Conservation (phyloP, 75 land plant genomes). For the Selaginella tamariscina region DNA sequence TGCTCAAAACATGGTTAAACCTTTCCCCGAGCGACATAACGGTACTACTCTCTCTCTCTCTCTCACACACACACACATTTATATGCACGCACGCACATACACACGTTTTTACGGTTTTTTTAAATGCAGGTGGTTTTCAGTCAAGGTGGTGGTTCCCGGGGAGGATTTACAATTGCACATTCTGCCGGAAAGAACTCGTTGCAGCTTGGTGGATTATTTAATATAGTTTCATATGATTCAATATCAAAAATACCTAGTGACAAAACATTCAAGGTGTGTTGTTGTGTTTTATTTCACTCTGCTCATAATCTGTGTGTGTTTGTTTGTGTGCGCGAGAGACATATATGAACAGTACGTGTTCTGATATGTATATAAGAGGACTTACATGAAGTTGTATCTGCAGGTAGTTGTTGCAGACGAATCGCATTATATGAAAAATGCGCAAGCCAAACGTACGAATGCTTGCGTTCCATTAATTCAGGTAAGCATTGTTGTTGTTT, state of each 20-base stretch:
- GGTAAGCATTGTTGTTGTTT: conserved; percentile 22
- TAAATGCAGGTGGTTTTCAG: conserved; percentile 59
- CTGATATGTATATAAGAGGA: too few species aligned
- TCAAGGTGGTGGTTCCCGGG: conserved; percentile 54
- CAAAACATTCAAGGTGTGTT: conserved; percentile 6
- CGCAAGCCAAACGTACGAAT: conserved; percentile 85
- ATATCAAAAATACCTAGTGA: conserved; percentile 49
- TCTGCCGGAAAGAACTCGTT: conserved; percentile 37
- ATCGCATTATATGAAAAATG: conserved; percentile 89
- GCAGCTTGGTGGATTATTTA: conserved; percentile 71
- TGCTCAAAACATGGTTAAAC: conserved; percentile 63
- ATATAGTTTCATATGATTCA: conserved; percentile 84
- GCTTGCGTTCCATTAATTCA: conserved; percentile 72
- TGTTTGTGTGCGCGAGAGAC: too few species aligned
- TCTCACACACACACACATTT: neutral
- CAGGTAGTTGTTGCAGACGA: conserved; percentile 96
- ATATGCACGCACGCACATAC: neutral
- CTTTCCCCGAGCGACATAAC: conserved; percentile 53
- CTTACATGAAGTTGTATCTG: too few species aligned
- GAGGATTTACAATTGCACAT: conserved; percentile 57
- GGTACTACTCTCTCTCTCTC: conserved; percentile 24
- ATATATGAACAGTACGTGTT: too few species aligned
- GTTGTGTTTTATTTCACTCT: neutral
- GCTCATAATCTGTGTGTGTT: too few species aligned
- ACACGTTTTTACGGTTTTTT: neutral